Base-by-base conservation (phyloP, 1,284 basidiomycete species). In the Trametes pubescens region DNA sequence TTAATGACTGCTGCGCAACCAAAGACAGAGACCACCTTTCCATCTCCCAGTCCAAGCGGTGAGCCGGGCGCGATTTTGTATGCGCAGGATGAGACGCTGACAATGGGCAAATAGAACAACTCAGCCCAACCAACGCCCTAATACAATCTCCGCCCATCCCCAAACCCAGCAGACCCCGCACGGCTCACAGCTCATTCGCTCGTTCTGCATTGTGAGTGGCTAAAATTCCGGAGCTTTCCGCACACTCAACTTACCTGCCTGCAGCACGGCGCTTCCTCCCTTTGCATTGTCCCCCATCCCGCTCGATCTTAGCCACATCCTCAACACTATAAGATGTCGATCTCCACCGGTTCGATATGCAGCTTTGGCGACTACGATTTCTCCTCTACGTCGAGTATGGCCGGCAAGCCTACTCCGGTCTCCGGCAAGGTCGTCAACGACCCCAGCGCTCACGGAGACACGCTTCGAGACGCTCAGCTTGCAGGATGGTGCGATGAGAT, bases 351-450 rank as follows among this genome's bases (percentile, higher is more conserved):
- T 13, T 51, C 38, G 2, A 49, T 52, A 21, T 48, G 11, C 51
- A 59, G 57, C 43, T 21, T n/a, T 11, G 5, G 8, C 35, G 37
- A 51, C 57, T 56, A 48, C 53, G 35, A 38, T 11, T 18, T 43
- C 21, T 49, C 46, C 21, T 24, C 37, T 18, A 37, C 21, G 34
- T 57, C 63, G 52, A 53, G 63, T 53, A 65, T 61, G 63, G 37
- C 44, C 7, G 37, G 26, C 7, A 29, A 34, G 16, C 13, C 54
- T 29, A 56, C 48, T 35, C 54, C 43, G 44, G 34, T 32, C 18
- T n/a, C 32, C 1, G 8, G 7, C 1, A 57, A 52, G 54, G 51
- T 38, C 22, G 1, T 5, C 10, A 53, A 53, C 40, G 14, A 40
- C 3, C 14, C 40, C n/a, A 21, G 32, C 37, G 47, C 35, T 37